Evolutionary conservation across 305 asterid genomes (phyloP).

Genomic region (Striga hermonthica): DNA sequence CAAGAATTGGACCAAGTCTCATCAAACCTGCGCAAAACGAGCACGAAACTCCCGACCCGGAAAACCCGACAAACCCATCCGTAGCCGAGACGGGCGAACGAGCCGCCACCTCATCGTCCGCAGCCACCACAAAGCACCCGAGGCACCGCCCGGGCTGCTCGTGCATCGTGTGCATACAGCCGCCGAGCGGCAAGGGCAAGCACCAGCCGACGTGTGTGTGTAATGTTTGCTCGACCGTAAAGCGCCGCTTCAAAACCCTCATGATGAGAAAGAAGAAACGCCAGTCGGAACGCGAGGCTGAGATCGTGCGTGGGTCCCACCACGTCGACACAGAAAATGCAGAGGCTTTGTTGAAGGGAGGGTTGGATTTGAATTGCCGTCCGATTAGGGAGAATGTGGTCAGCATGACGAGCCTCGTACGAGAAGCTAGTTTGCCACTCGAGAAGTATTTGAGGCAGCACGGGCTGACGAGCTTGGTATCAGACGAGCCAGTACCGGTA

Average conservation of each 20-base stretch:
- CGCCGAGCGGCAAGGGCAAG: constrained; percentile 96
- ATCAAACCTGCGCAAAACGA: constrained; percentile 36
- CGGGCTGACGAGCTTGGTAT: constrained; percentile 79
- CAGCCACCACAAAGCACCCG: constrained; percentile 86
- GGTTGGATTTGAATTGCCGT: constrained; percentile 64
- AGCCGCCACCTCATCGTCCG: constrained; percentile 50
- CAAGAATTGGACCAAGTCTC: constrained; percentile 44
- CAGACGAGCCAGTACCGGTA: constrained; percentile 44
- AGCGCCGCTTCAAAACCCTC: constrained; percentile 86
- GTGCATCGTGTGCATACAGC: constrained; percentile 98
- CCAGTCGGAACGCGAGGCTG: constrained; percentile 90
- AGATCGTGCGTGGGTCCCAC: constrained; percentile 62
- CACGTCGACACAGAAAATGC: constrained; percentile 44
- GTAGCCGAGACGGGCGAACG: constrained; percentile 26
- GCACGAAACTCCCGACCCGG: constrained; percentile 41
- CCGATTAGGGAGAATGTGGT: constrained; percentile 49
- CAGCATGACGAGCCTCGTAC: constrained; percentile 82
- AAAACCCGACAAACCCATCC: no score
- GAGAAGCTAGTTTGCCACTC: constrained; percentile 77
- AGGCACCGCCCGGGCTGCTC: constrained; percentile 98
- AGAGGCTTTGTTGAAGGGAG: constrained; percentile 41
- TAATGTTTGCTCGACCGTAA: constrained; percentile 98
- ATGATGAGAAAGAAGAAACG: constrained; percentile 98
- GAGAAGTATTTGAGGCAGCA: constrained; percentile 75
- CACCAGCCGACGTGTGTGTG: constrained; percentile 93